Evolutionary conservation across 2,329 filamentous ascomycete genomes (phyloP), one percentile per base, ranked within the genome.

Genomic region (Cladorrhinum sp.): DNA sequence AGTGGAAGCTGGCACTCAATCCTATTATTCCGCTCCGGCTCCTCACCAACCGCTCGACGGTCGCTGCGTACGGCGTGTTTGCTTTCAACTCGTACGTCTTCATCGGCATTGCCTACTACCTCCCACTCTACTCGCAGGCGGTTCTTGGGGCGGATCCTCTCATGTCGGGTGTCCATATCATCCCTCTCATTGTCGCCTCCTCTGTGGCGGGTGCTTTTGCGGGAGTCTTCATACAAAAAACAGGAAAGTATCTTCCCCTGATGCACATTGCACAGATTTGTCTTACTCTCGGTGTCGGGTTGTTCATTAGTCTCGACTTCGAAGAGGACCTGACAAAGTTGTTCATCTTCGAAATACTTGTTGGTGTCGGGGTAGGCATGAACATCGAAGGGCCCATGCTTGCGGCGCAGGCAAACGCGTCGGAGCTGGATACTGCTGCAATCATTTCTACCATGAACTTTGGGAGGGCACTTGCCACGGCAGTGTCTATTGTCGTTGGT

Each of bases 61-160:
- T 89, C 27, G 85, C 88, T 8, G 79, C 85, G 2, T 84, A 92
- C 13, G 74, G 76, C 2, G 79, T 89, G 49, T 87, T 86, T 66
- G 91, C 92, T 75, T 81, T 84, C 63, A 91, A 96, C 72, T 88
- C 88, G 50, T 83, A 88, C 66, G 85, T 89, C 65, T 93, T 93
- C 78, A 92, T 93, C 69, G 84, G 88, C 0, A 85, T 84, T 27
- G 85, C 84, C 63, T 96, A 93, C 79, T 96, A 90, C 76, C 79
- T 96, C 3, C 91, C 91, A 0, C 81, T 96, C 2, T 96, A 96
- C 78, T 93, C 92, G 75, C 91, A 96, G 75, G 83, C 87, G 55
- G 86, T 90, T 55, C 79, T 91, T 49, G 82, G 88, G 54, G 85
- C 85, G 1, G 80, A 82, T 0, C 88, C 91, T 0, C 82, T 93